A percentile compares a stretch with the other conserved stretches of the same genome.
Conservation (phyloP, 1,139 yeast species). For the Ogataea hybrid region DNA sequence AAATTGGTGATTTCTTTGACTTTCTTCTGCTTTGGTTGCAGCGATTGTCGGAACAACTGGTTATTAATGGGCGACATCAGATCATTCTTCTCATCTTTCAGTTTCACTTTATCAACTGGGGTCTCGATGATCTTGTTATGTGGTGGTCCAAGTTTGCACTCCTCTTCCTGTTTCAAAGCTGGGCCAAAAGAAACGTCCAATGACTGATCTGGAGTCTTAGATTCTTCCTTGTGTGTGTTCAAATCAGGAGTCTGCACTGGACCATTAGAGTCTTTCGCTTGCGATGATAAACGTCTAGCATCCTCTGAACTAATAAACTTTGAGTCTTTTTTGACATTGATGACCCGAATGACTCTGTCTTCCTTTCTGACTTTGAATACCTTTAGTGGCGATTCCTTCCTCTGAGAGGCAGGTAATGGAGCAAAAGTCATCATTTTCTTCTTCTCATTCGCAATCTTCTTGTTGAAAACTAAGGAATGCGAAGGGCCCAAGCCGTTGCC, state of each 20-base stretch:
- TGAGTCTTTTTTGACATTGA: conserved; percentile 19
- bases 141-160: conserved; percentile 1
- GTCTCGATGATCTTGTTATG: not conserved
- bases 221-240: not conserved
- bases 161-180: not conserved
- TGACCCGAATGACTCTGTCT: conserved; percentile 17
- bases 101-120: conserved; percentile 1
- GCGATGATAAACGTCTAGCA: conserved; percentile 15
- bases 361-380: conserved; percentile 22
- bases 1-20: not conserved
- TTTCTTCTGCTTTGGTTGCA: conserved; percentile 15
- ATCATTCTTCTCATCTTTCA: not conserved
- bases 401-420: conserved; percentile 11
- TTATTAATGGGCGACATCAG: not conserved
- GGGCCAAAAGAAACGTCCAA: not conserved
- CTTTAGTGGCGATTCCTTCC: conserved; percentile 14
- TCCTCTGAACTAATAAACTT: conserved; percentile 20
- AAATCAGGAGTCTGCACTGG: not conserved
- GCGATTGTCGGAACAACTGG: conserved; percentile 5
- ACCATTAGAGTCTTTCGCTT: conserved; percentile 8
- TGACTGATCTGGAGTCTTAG: not conserved
- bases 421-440: conserved; percentile 26
- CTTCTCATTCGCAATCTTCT: conserved; percentile 37
- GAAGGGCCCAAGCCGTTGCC: conserved; percentile 68
- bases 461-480: conserved; percentile 65